These are phyloP conservation scores for Chrysoporthe austroafricana DNA, from an alignment of 2,329 filamentous ascomycete species.

Conservation along the genomic window DNA sequence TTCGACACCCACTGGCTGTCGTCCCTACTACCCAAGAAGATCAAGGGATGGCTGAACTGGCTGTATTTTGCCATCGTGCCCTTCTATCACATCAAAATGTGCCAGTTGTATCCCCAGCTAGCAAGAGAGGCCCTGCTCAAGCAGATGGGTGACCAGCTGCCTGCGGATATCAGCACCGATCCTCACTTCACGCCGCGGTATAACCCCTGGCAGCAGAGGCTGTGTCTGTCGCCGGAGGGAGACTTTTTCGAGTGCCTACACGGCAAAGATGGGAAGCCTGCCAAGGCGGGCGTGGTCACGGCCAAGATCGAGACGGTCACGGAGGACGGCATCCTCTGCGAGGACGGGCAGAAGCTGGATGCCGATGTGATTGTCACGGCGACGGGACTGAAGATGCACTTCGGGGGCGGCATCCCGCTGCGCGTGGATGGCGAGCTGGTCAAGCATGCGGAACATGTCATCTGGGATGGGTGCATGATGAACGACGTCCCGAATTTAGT, in stretches of 20 bases:
- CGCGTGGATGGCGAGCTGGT: conserved; percentile 16
- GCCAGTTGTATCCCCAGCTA: conserved; percentile 69
- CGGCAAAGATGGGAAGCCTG: conserved; percentile 39
- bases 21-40: conserved; percentile 49
- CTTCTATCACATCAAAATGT: not conserved
- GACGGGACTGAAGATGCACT: conserved; percentile 49
- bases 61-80: conserved; percentile 23
- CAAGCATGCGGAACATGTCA: conserved; percentile 7
- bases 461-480: conserved; percentile 65
- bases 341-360: conserved; percentile 48
- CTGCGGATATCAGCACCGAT: conserved; percentile 57
- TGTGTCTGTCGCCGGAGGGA: conserved; percentile 59
- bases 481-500: conserved; percentile 64
- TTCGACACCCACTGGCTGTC: conserved; percentile 61
- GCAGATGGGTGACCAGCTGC: conserved; percentile 57
- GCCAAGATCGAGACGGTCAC: conserved; percentile 52
- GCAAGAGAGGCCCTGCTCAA: conserved; percentile 64
- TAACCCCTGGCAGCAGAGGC: conserved; percentile 66
- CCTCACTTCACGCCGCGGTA: conserved; percentile 23
- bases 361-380: conserved; percentile 69
- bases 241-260: conserved; percentile 48
- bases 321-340: conserved; percentile 46
- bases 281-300: conserved; percentile 47
- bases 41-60: conserved; percentile 47
- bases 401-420: conserved; percentile 16